Base-by-base conservation (phyloP, 257 asterid species). In the Nicotiana obtusifolia region DNA sequence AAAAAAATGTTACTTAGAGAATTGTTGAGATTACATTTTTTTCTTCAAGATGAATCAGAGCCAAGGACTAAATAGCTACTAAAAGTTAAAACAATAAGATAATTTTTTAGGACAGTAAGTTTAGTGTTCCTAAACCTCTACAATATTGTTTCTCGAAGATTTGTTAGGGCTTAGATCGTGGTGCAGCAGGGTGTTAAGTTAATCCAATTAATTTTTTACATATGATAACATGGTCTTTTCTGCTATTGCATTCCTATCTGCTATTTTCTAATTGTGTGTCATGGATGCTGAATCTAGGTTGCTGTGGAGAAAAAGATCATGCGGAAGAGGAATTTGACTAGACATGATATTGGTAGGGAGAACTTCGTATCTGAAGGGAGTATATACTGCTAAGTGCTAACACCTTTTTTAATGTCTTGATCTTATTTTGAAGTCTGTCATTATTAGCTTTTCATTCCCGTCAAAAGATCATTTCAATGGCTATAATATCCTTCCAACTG, bases 271-370 rank as follows among this genome's bases (percentile, higher is more conserved):
- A 35, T 35, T 35, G 8, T 35, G 7, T 11, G 16, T 13, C 15
- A 10, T 57, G 26, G 64, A 19, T 57, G 64, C 11, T 52, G 64
- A 52, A 24, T 83, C 62, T 79, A 92, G 98, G 98, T 94, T 56
- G 98, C 91, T 71, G 98, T 94, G 81, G 98, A 94, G 88, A 94
- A 94, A 88, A 94, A 90, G 90, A 88, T 94, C 78, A 88, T 87
- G 91, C 88, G 93, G 86, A 97, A 94, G 78, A 88, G 28, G 90
- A 87, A 89, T 61, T 83, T 88, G 87, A 89, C 96, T 26, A 87
- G 98, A 82, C 98, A 94, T 84, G 95, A 94, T 86, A 83, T 94
- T 84, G 92, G 95, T 20, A 96, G 96, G 3, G 90, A 89, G 77
- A 80, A 78, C 62, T 94, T 94, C 84, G 84, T 92, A 4, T 80